These are phyloP conservation scores for Aureobasidium sp. DNA, from an alignment of 2,329 filamentous ascomycete species.

Conservation along the genomic window DNA sequence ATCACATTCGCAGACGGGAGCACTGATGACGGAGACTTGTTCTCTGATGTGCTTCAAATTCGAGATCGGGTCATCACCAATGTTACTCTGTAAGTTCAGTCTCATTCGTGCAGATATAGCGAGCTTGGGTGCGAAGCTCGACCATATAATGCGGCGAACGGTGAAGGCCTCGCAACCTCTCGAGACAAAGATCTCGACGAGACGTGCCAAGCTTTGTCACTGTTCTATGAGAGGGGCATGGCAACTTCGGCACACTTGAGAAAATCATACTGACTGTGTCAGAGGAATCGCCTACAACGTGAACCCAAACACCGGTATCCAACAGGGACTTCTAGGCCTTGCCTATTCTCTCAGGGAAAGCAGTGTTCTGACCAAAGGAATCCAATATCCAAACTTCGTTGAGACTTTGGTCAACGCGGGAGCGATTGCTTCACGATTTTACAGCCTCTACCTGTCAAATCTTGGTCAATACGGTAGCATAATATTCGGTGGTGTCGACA, in stretches of 20 bases:
- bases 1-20: slow-evolving; percentile 27
- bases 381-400: slow-evolving; percentile 27
- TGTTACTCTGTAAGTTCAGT: not conserved
- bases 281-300: slow-evolving; percentile 24
- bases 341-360: slow-evolving; percentile 28
- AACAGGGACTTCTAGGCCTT: slow-evolving; percentile 29
- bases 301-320: slow-evolving; percentile 25
- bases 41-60: slow-evolving; percentile 22
- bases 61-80: not conserved
- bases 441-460: slow-evolving; percentile 29
- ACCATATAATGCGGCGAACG: not conserved
- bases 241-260: not conserved
- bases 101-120: not conserved
- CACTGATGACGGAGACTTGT: slow-evolving; percentile 26
- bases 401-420: slow-evolving; percentile 26
- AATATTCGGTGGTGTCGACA: slow-evolving; percentile 31
- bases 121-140: not conserved
- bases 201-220: slow-evolving; percentile 22
- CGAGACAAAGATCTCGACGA: too few relatives aligned
- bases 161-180: not conserved
- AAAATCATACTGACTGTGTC: not conserved
- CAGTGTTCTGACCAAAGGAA: not conserved
- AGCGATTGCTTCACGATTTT: slow-evolving; percentile 27
- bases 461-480: slow-evolving; percentile 24
- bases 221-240: slow-evolving; percentile 18